Conservation (phyloP, 179 eudicot species). For the Silene vulgaris region DNA sequence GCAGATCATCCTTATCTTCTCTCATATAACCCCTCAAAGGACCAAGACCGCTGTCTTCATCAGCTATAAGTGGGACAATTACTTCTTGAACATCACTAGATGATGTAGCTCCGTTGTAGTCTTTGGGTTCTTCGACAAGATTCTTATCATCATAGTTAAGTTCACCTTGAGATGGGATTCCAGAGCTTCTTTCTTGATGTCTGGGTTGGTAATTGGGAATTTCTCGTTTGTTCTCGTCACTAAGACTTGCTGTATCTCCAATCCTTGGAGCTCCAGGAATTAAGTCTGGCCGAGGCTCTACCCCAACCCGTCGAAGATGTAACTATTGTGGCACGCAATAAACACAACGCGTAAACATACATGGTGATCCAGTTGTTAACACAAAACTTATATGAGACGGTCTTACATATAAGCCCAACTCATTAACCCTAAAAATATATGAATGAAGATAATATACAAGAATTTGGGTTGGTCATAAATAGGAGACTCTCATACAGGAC, state of each 20-base stretch:
- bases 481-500: not conserved
- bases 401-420: not conserved
- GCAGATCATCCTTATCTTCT: conserved; percentile 32
- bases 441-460: not conserved
- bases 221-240: conserved; percentile 24
- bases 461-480: not conserved
- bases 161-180: conserved; percentile 23
- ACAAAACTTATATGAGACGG: not conserved
- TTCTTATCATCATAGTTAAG: conserved; percentile 24
- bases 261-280: conserved; percentile 46
- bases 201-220: conserved; percentile 6
- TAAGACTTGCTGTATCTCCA: conserved; percentile 35
- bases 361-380: not conserved
- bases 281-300: conserved; percentile 72
- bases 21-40: conserved; percentile 28
- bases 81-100: conserved; percentile 28
- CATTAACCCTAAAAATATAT: not conserved
- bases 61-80: conserved; percentile 23
- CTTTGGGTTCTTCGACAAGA: conserved; percentile 27
- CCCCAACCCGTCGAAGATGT: conserved; percentile 91
- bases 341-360: not conserved
- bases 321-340: conserved; percentile 43
- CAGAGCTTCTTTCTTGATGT: conserved; percentile 29
- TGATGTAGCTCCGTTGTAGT: conserved; percentile 20
- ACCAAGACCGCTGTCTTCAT: conserved; percentile 29